Percentiles rank a stretch among this genome's conserved stretches.
phyloP scores from a whole-genome alignment of 257 asterid species.

The Fraxinus americana region DNA sequence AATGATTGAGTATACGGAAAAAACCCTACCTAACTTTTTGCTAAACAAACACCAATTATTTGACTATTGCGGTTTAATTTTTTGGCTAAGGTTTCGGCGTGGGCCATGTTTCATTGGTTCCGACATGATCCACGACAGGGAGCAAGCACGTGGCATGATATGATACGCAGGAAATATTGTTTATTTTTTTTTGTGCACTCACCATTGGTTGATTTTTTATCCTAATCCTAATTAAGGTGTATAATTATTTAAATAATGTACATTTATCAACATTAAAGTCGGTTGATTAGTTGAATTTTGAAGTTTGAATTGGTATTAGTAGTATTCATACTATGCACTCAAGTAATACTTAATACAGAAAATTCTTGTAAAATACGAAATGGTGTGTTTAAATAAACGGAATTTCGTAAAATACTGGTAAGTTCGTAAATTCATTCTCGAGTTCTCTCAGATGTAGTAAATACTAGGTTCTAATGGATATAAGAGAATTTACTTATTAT shows the following conservation, averaged over 20 bases:
- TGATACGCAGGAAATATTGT: conserved; percentile 7
- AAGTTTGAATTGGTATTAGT: conserved; percentile 15
- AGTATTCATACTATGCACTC: not conserved
- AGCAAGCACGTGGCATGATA: conserved; percentile 37
- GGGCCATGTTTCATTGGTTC: conserved; percentile 42
- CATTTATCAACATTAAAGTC: not conserved
- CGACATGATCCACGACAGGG: conserved; percentile 50
- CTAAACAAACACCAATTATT: conserved; percentile 15
- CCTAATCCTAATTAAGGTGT: not conserved
- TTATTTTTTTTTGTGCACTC: not conserved
- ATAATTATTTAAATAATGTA: conserved; percentile 12
- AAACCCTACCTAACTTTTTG: conserved; percentile 39
- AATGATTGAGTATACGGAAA: conserved; percentile 21
- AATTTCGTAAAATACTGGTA: not conserved
- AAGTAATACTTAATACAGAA: not conserved
- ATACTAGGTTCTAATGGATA: too few relatives aligned
- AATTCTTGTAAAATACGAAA: not conserved
- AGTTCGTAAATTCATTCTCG: too few relatives aligned
- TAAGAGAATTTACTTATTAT: too few relatives aligned
- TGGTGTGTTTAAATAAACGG: not conserved
- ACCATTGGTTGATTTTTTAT: not conserved
- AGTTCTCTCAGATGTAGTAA: too few relatives aligned
- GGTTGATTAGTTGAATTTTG: conserved; percentile 17
- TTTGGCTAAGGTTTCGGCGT: conserved; percentile 15
- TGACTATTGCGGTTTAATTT: conserved; percentile 25